Percentiles rank a stretch among this genome's conserved stretches.
Evolutionary conservation across 2,329 filamentous ascomycete species (phyloP).

Genomic region (Cylindrodendrum hubeiense): DNA sequence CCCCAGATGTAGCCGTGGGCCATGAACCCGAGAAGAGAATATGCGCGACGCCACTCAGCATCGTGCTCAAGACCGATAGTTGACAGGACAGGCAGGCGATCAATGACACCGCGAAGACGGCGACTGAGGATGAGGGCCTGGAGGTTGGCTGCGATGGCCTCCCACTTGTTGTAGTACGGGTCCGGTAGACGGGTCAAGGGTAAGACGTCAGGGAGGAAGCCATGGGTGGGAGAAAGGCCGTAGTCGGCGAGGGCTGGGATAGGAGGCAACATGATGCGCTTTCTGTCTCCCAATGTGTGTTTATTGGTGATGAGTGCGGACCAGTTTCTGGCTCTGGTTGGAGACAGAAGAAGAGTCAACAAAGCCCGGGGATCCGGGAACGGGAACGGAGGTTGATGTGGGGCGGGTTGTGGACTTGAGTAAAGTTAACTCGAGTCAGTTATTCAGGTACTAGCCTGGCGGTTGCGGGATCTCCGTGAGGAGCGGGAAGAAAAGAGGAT

Average conservation of each 20-base stretch:
- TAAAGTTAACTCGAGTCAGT: constrained; percentile 17
- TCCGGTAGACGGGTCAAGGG: constrained; percentile 87
- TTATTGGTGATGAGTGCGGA: background rate
- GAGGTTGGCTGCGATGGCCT: constrained; percentile 85
- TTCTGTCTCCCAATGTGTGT: background rate
- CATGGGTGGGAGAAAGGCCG: constrained; percentile 81
- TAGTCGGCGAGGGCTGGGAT: constrained; percentile 79
- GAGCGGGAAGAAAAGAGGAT: constrained; percentile 15
- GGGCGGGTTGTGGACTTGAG: constrained; percentile 35
- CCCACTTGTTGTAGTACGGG: constrained; percentile 96
- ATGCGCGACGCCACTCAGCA: constrained; percentile 93
- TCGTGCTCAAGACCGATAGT: constrained; percentile 85
- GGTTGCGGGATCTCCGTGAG: constrained; percentile 15
- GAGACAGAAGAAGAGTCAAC: constrained; percentile 10
- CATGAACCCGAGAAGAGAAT: constrained; percentile 90
- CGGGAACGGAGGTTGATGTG: constrained; percentile 34
- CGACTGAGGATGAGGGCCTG: constrained; percentile 89
- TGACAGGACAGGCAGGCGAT: constrained; percentile 85
- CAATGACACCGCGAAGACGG: constrained; percentile 82
- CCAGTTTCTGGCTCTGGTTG: background rate
- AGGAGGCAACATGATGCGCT: constrained; percentile 65
- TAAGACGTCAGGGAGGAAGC: constrained; percentile 87
- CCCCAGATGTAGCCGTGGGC: constrained; percentile 97
- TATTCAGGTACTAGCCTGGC: background rate
- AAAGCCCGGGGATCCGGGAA: constrained; percentile 31